Base-by-base conservation (phyloP, 2,329 filamentous ascomycete genomes). In the Chrysoporthe puriensis region DNA sequence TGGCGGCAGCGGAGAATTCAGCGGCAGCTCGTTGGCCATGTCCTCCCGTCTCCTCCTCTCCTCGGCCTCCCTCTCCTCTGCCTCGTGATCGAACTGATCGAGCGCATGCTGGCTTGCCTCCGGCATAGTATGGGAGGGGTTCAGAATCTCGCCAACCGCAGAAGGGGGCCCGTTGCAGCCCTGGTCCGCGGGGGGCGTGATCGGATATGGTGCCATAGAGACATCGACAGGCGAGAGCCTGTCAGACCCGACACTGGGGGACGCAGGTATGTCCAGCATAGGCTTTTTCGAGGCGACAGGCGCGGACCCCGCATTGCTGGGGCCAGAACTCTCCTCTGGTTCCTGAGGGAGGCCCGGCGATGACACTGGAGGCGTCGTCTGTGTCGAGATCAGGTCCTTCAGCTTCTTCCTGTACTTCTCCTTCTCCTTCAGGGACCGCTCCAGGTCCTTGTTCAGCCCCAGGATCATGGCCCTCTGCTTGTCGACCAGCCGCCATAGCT, bases 401-500 rank as follows among this genome's bases (percentile, higher is more conserved):
- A 97, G 77, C 79, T 96, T 97, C 78, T 91, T 94, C 73, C 92
- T 89, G 76, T 98, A 98, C 73, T 91, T 91, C 72, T 98, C 95
- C 79, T 97, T 97, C 73, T 98, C 96, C 77, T 97, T 97, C 71
- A 97, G 79, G 1, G 94, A 90, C 63, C 92, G 88, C 78, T 98
- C 95, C 14, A 99, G 83, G 76, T 99, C 96, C 78, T 96, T 97
- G 76, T 98, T 97, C 70, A 99, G 84, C 8, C 94, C 95, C 26
- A 97, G 80, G 65, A 99, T 94, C 89, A 99, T 94, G 18, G 93
- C 89, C 70, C 95, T 87, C 79, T 99, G 96, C 81, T 99, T 98
- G 78, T 98, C 95, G 62, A 99, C 94, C 59, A 99, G 82, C 62
- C 94, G 90, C 96, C 96, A 99, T 74, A 99, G 81, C 77, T 99